phyloP scores from a whole-genome alignment of 306 rosid genomes.

The Cicer chorassanicum region DNA sequence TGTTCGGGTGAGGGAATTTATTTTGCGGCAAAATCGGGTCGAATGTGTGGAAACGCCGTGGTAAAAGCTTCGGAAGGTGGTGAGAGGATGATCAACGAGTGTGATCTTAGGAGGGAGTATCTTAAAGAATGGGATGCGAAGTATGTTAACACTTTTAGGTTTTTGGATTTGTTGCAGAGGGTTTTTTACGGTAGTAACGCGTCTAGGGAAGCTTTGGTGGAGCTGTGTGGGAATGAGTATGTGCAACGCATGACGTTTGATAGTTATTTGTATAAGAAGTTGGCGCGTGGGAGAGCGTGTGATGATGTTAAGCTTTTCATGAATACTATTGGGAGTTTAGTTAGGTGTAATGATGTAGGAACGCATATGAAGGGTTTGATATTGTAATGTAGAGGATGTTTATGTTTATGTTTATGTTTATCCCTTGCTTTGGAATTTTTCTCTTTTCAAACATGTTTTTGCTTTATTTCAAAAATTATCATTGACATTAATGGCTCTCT shows the following conservation, averaged over 20 bases:
- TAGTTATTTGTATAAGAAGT: slow-evolving; percentile 79
- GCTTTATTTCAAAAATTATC: not conserved
- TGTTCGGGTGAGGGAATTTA: slow-evolving; percentile 93
- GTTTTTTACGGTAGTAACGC: slow-evolving; percentile 82
- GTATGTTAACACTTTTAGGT: slow-evolving; percentile 62
- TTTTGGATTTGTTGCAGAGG: slow-evolving; percentile 80
- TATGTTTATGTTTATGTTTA: not conserved
- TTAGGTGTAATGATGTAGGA: slow-evolving; percentile 59
- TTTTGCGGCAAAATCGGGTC: slow-evolving; percentile 83
- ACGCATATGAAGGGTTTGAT: slow-evolving; percentile 47
- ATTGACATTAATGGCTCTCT: not conserved
- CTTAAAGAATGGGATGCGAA: slow-evolving; percentile 71
- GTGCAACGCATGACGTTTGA: slow-evolving; percentile 94
- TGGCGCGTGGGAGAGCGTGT: slow-evolving; percentile 65
- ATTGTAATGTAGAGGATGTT: not conserved
- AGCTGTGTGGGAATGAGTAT: slow-evolving; percentile 87
- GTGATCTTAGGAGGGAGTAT: slow-evolving; percentile 82
- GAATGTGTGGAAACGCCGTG: slow-evolving; percentile 74
- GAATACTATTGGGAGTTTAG: slow-evolving; percentile 69
- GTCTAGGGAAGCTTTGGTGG: slow-evolving; percentile 87
- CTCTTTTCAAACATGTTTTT: not conserved
- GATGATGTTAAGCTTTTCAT: slow-evolving; percentile 68
- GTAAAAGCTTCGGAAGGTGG: slow-evolving; percentile 83
- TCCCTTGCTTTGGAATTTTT: not conserved
- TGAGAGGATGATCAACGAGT: slow-evolving; percentile 59